Conservation (phyloP, 106 monocot species). For the Vanilla planifolia region DNA sequence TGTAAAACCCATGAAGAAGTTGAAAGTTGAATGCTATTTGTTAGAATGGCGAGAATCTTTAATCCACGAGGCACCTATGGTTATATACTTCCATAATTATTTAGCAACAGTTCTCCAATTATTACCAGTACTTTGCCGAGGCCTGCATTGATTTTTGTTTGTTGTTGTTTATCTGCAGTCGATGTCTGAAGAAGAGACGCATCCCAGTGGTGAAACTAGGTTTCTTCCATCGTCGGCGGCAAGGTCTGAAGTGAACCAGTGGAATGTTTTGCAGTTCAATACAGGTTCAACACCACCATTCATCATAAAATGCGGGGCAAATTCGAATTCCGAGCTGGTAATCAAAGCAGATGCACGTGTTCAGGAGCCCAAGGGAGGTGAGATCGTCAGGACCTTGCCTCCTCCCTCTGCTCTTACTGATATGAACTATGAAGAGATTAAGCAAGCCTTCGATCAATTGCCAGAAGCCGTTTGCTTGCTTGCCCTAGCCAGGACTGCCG, state of each 20-base stretch:
- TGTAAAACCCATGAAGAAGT: too few species aligned
- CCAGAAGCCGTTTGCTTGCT: slow-evolving; percentile 84
- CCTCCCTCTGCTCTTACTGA: slow-evolving; percentile 57
- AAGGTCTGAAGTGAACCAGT: slow-evolving; percentile 76
- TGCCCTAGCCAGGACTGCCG: slow-evolving; percentile 84
- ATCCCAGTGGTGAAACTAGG: slow-evolving; percentile 25
- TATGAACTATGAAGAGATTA: slow-evolving; percentile 90
- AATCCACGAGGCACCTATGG: too few species aligned
- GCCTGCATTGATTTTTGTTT: neutral
- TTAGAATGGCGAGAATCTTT: too few species aligned
- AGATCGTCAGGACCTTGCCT: slow-evolving; percentile 77
- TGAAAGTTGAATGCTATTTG: too few species aligned
- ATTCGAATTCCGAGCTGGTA: slow-evolving; percentile 72
- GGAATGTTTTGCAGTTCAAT: slow-evolving; percentile 97
- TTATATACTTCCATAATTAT: too few species aligned
- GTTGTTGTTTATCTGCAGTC: slow-evolving; percentile 43
- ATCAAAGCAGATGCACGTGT: slow-evolving; percentile 79
- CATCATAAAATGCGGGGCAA: slow-evolving; percentile 96
- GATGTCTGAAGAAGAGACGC: slow-evolving; percentile 40
- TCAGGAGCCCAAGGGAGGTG: slow-evolving; percentile 77
- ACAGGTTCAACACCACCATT: slow-evolving; percentile 85
- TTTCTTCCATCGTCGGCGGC: slow-evolving; percentile 24
- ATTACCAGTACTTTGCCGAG: too few species aligned
- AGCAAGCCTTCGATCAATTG: slow-evolving; percentile 59
- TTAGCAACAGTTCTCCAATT: too few species aligned